A percentile compares a stretch with the other conserved stretches of the same genome.
These are phyloP conservation scores for Skeletonema potamos DNA, from an alignment of 108 stramenopile species.

Conservation along the genomic window DNA sequence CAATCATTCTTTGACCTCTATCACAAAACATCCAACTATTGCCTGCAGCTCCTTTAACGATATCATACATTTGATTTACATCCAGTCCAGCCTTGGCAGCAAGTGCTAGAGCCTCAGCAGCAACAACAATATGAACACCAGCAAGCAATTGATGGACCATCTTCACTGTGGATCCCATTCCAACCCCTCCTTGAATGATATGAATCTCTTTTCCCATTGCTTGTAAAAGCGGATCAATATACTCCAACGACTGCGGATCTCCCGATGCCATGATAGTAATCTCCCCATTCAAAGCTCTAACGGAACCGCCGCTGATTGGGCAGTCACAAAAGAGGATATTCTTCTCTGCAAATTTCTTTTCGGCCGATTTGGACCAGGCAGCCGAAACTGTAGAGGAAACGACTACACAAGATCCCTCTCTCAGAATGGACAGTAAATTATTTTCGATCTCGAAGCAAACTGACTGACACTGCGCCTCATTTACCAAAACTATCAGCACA, in stretches of 20 bases:
- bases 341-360: constrained; percentile 20
- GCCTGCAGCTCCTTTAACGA: constrained; percentile 77
- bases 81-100: constrained; percentile 78
- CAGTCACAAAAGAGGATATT: constrained; percentile 63
- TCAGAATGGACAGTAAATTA: constrained; percentile 38
- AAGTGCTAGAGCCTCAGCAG: constrained; percentile 71
- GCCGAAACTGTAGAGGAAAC: constrained; percentile 72
- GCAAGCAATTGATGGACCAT: constrained; percentile 82
- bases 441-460: constrained; percentile 50
- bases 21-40: constrained; percentile 80
- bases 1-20: constrained; percentile 72
- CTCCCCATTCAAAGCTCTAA: constrained; percentile 60
- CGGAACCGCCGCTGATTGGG: constrained; percentile 77
- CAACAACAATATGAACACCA: constrained; percentile 71
- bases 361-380: constrained; percentile 52
- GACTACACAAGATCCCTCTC: constrained; percentile 52
- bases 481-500: constrained; percentile 65
- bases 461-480: constrained; percentile 66
- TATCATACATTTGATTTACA: constrained; percentile 66
- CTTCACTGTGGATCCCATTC: constrained; percentile 72
- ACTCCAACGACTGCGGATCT: constrained; percentile 16
- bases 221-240: constrained; percentile 45
- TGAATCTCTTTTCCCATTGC: constrained; percentile 66
- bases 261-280: constrained; percentile 74
- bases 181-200: constrained; percentile 66